Base-by-base conservation (phyloP, 495 filamentous ascomycete genomes). In the Aspergillus avenaceus region DNA sequence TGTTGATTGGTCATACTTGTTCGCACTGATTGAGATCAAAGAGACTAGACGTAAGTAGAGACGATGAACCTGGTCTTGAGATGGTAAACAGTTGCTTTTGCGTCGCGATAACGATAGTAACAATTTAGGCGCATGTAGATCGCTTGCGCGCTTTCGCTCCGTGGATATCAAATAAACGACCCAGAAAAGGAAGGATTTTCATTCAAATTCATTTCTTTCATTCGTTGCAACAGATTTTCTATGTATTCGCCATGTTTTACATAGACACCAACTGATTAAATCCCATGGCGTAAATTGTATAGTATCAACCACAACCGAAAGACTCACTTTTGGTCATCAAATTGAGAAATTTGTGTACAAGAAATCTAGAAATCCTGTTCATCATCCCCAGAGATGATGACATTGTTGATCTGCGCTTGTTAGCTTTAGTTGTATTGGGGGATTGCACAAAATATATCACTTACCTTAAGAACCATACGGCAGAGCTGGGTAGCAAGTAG, bases 381-480 rank as follows among this genome's bases (percentile, higher is more conserved):
- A 26, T 91, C 93, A 49, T 85, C 86, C 18, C 93, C 95, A 28
- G 91, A 82, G 60, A 98, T 87, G 59, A 98, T 98, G 54, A 98
- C 95, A 69, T 97, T 97, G 74, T 86, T 86, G 55, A 86, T 77
- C 80, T 82, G 53, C 46, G n/a, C 12, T 21, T 29, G 55, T 67
- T 62, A 68, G 63, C 41, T 51, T 19, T 14, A 8, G 18, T 19
- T 24, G 18, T 43, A 12, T 8, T 11, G 9, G 9, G 22, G 8
- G 14, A 5, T 29, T 9, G 18, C 12, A 18, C 5, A 22, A 14
- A 5, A 27, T 38, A 8, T 2, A 27, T 12, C 42, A 45, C 88
- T 80, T 66, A 93, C 87, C 84, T 99, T 99, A 49, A 99, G 81
- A 56, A 99, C 93, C 93, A 99, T 99, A 49, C 93, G 85, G 76